Evolutionary conservation across 2,329 filamentous ascomycete species (phyloP).

Genomic region (Trichoderma lentiforme): DNA sequence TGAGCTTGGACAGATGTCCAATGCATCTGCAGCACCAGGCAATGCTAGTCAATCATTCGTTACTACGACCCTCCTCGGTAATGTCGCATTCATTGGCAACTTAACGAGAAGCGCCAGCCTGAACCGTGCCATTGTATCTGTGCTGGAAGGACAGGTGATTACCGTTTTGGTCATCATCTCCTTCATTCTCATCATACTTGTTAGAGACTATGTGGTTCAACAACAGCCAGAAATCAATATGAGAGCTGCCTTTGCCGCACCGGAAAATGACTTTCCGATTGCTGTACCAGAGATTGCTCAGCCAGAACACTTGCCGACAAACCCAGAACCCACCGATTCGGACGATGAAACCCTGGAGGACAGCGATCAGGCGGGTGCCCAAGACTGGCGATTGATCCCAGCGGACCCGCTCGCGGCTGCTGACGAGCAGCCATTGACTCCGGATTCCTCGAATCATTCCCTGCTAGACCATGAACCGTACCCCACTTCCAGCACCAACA

Average conservation of each 20-base stretch:
- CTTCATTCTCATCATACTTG: conserved; percentile 95
- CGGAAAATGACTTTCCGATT: conserved; percentile 30
- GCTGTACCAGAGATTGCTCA: conserved; percentile 23
- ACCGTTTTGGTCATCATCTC: conserved; percentile 86
- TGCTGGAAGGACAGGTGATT: conserved; percentile 90
- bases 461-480: background rate
- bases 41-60: conserved; percentile 13
- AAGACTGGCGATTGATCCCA: background rate
- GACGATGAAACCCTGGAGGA: conserved; percentile 35
- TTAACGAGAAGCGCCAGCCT: conserved; percentile 66
- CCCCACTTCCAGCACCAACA: background rate
- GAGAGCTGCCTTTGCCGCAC: conserved; percentile 60
- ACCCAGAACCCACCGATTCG: conserved; percentile 30
- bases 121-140: conserved; percentile 76
- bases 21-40: background rate
- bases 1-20: background rate
- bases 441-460: background rate
- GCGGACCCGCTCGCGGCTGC: background rate
- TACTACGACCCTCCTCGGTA: conserved; percentile 49
- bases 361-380: conserved; percentile 20
- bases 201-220: conserved; percentile 96
- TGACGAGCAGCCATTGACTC: background rate
- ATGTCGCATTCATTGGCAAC: conserved; percentile 55
- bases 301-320: conserved; percentile 16
- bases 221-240: conserved; percentile 92